Evolutionary conservation across 768 basidiomycete genomes (phyloP).

Genomic region (Pleurotus djamor): DNA sequence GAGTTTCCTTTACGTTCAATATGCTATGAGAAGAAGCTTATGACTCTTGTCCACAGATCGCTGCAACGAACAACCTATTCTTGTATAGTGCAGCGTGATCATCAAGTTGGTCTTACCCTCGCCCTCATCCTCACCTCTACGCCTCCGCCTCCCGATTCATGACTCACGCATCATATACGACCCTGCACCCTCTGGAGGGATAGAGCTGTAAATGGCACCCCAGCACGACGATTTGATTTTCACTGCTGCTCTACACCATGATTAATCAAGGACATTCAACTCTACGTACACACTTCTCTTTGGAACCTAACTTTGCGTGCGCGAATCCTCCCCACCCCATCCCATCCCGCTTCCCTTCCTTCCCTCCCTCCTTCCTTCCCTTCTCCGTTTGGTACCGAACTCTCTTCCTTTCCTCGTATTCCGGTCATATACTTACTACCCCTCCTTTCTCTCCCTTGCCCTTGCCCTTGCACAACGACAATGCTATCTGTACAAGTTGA

Average conservation of each 20-base stretch:
- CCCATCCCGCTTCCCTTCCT: background rate
- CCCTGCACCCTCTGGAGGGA: slow-evolving; percentile 7
- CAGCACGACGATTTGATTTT: slow-evolving; percentile 4
- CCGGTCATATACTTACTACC: background rate
- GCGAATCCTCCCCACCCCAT: background rate
- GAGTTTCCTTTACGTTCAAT: slow-evolving; percentile 26
- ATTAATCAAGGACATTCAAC: background rate
- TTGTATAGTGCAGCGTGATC: slow-evolving; percentile 71
- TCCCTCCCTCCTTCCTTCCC: background rate
- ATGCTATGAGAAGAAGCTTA: background rate
- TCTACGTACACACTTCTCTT: background rate
- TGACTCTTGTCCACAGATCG: slow-evolving; percentile 55
- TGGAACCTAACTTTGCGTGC: background rate
- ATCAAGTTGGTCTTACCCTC: background rate
- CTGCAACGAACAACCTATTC: slow-evolving; percentile 96
- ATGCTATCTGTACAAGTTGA: too few species aligned
- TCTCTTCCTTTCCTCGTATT: background rate
- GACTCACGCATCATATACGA: slow-evolving; percentile 5
- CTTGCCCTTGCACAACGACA: background rate
- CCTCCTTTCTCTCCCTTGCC: background rate
- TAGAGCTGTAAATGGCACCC: slow-evolving; percentile 1
- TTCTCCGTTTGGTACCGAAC: background rate
- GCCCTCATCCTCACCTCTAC: background rate
- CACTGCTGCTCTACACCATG: background rate
- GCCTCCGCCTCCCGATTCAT: background rate